Base-by-base conservation (phyloP, 23 red algal species). In the Cyanidioschyzon merolae region DNA sequence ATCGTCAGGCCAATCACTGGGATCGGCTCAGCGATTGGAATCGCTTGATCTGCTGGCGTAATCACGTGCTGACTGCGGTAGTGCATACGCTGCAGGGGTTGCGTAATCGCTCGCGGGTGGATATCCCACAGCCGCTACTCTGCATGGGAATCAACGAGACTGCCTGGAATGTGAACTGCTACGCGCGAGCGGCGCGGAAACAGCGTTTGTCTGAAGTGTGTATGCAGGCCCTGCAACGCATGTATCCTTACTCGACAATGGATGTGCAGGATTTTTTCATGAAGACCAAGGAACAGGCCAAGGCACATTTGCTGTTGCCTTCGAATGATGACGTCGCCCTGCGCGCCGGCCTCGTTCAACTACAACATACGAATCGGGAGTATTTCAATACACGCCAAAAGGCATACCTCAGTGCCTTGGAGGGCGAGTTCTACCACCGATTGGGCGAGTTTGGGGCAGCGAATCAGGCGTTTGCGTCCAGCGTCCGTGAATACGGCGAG, bases 201-300 rank as follows among this genome's bases (percentile, higher is more conserved):
- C 88, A 98, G 82, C 81, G 86, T 38, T 78, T 84, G 32, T 84
- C 89, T 27, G 94, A 89, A 38, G 81, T 87, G 0, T 84, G 85
- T 32, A 58, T 98, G 32, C 75, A 91, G 50, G 89, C 80, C 17
- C 81, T 98, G 17, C 85, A 89, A 38, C 79, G 86, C 50, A 58
- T 98, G 58, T 98, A 98, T 80, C 68, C 86, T 24, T 91, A 88
- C 82, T 79, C 81, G 36, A 98, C 88, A 0, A 98, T 98, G 94
- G 83, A 90, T 35, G 36, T 87, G 35, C 79, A 77, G 2, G 94
- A 98, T 39, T 92, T 88, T 63, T 98, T 98, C 78, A 85, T 92
- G 39, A 98, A 98, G 81, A 92, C 83, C 1, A 91, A 98, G 77
- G 77, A 98, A 83, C 78, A 84, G 26, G 82, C 87, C 63, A 87